These are phyloP conservation scores for Torulaspora pretoriensis DNA, from an alignment of 1,139 yeast species.

Conservation along the genomic window DNA sequence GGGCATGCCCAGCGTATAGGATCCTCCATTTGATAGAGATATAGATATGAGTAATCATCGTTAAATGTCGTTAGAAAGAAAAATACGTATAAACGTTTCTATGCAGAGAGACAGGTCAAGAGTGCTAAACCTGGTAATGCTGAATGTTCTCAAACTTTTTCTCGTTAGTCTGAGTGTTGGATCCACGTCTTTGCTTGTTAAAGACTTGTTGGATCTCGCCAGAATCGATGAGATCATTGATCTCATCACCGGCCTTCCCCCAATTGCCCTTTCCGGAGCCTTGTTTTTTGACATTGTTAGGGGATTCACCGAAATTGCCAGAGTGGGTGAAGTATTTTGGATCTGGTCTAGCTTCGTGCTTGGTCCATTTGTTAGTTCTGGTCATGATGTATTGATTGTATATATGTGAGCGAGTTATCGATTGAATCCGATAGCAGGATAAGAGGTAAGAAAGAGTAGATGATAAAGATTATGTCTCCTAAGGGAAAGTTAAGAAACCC, in stretches of 20 bases:
- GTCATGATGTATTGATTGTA: slow-evolving; percentile 42
- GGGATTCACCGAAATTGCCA: slow-evolving; percentile 62
- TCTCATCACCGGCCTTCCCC: slow-evolving; percentile 69
- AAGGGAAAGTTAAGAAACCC: too few relatives aligned
- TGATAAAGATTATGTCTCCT: not conserved
- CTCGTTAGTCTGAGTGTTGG: slow-evolving; percentile 41
- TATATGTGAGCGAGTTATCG: not conserved
- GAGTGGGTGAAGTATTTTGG: slow-evolving; percentile 75
- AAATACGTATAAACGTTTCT: slow-evolving; percentile 7
- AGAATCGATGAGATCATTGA: slow-evolving; percentile 45
- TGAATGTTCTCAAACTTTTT: slow-evolving; percentile 36
- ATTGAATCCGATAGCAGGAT: not conserved
- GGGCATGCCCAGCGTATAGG: slow-evolving; percentile 22
- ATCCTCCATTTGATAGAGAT: slow-evolving; percentile 1
- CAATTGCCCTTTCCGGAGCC: slow-evolving; percentile 83
- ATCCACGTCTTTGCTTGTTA: slow-evolving; percentile 44
- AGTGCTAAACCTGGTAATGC: slow-evolving; percentile 17
- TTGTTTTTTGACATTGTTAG: slow-evolving; percentile 71
- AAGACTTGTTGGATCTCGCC: slow-evolving; percentile 43
- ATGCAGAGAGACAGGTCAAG: slow-evolving; percentile 1
- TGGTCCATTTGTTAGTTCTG: slow-evolving; percentile 79
- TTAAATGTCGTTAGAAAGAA: slow-evolving; percentile 1
- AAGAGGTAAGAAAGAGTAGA: not conserved
- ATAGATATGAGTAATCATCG: not conserved
- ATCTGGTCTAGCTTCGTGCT: slow-evolving; percentile 54